These are phyloP conservation scores for Aspergillus cavernicola DNA, from an alignment of 495 filamentous ascomycete species.

Conservation along the genomic window DNA sequence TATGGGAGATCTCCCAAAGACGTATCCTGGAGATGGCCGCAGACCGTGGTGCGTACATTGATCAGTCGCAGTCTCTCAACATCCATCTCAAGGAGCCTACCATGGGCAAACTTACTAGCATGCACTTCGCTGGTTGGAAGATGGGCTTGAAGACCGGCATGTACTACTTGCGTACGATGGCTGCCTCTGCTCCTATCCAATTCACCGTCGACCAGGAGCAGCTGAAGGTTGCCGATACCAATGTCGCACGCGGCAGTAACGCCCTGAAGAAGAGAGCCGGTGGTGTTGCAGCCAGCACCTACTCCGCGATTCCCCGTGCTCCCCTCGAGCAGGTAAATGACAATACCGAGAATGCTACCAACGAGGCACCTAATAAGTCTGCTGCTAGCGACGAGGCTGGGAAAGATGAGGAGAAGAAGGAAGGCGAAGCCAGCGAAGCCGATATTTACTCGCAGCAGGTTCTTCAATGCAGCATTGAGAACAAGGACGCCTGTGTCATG, in stretches of 20 bases:
- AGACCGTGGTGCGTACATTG: slow-evolving; percentile 96
- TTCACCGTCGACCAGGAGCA: slow-evolving; percentile 98
- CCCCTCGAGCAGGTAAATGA: slow-evolving; percentile 29
- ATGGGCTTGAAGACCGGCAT: slow-evolving; percentile 98
- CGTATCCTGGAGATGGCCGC: slow-evolving; percentile 96
- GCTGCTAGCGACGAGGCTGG: slow-evolving; percentile 41
- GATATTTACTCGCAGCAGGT: slow-evolving; percentile 94
- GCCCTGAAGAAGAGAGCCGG: slow-evolving; percentile 64
- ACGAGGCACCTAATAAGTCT: slow-evolving; percentile 56
- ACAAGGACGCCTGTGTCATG: slow-evolving; percentile 85
- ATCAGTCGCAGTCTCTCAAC: slow-evolving; percentile 97
- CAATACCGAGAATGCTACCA: slow-evolving; percentile 40
- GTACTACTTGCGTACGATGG: slow-evolving; percentile 99
- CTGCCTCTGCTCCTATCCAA: slow-evolving; percentile 93
- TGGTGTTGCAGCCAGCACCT: slow-evolving; percentile 42
- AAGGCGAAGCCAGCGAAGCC: slow-evolving; percentile 63
- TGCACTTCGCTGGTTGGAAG: slow-evolving; percentile 99
- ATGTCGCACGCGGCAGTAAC: slow-evolving; percentile 60
- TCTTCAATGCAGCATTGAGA: slow-evolving; percentile 89
- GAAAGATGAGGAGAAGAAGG: slow-evolving; percentile 58
- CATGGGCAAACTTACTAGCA: slow-evolving; percentile 98
- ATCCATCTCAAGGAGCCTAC: slow-evolving; percentile 99
- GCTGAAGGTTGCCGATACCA: slow-evolving; percentile 84
- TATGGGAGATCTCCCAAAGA: slow-evolving; percentile 99
- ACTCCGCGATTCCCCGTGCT: slow-evolving; percentile 57